phyloP scores from a whole-genome alignment of 176 grass and related monocot genomes.

The Oryza punctata region DNA sequence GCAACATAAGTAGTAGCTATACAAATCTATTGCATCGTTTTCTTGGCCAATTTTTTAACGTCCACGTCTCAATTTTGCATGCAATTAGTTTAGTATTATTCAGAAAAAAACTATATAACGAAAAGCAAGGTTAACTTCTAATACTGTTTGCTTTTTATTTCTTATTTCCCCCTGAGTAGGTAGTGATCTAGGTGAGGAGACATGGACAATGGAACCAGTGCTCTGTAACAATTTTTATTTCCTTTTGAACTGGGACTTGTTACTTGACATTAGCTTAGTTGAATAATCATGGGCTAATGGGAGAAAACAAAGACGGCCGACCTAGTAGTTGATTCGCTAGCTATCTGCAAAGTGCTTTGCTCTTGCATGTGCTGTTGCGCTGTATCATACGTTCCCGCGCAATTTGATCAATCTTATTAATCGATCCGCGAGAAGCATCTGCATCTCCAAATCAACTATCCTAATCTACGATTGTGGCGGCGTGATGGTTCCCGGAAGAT shows the following conservation, averaged over 20 bases:
- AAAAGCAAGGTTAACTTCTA: not conserved
- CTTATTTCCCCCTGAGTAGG: not conserved
- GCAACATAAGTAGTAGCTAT: not conserved
- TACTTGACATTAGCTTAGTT: not conserved
- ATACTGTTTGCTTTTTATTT: not conserved
- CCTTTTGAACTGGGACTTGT: not conserved
- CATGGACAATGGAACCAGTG: not conserved
- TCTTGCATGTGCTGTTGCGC: slow-evolving; percentile 38
- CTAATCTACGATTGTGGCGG: slow-evolving; percentile 3
- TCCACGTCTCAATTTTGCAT: not conserved
- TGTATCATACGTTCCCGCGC: slow-evolving; percentile 30
- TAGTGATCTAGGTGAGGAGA: not conserved
- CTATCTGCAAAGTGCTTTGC: not conserved
- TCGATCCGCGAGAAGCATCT: slow-evolving; percentile 30
- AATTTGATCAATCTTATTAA: slow-evolving; percentile 29
- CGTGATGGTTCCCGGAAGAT: slow-evolving; percentile 31
- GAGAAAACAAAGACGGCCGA: slow-evolving; percentile 43
- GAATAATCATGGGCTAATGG: slow-evolving; percentile 18
- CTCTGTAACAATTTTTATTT: not conserved
- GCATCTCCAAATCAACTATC: not conserved
- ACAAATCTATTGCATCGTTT: not conserved
- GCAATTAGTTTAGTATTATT: not conserved
- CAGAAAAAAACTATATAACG: not conserved
- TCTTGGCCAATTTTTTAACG: not conserved
- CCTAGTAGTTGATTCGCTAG: not conserved